A percentile compares a stretch with the other conserved stretches of the same genome.
Evolutionary conservation across 371 early-diverging fungal genomes (phyloP).

Genomic region (Syncephalastrum racemosum): DNA sequence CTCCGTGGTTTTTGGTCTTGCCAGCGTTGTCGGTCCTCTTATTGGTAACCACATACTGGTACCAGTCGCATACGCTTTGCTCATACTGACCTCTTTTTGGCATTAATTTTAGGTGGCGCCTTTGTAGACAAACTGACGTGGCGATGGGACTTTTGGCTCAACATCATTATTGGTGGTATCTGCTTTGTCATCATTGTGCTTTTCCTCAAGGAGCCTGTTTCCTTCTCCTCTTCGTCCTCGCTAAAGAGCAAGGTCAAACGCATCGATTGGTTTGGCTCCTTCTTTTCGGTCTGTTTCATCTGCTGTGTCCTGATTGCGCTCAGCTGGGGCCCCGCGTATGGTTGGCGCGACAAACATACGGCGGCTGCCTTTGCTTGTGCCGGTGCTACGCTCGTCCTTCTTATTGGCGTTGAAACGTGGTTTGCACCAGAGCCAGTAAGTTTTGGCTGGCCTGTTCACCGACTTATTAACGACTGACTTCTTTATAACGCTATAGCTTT

Average conservation of each 20-base stretch:
- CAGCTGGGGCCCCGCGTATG: conserved; percentile 40
- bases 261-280: conserved; percentile 57
- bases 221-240: conserved; percentile 36
- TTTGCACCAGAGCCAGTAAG: conserved; percentile 20
- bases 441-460: conserved; percentile 36
- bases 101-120: conserved; percentile 62
- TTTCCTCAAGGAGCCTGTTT: conserved; percentile 42
- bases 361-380: conserved; percentile 19
- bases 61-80: not conserved
- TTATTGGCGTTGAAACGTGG: conserved; percentile 19
- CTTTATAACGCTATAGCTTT: conserved; percentile 5
- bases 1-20: conserved; percentile 66
- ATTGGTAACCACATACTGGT: conserved; percentile 20
- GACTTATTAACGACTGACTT: conserved; percentile 23
- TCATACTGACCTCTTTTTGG: conserved; percentile 21
- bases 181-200: conserved; percentile 50
- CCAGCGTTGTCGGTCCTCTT: conserved; percentile 71
- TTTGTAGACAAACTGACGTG: conserved; percentile 64
- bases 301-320: conserved; percentile 51
- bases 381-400: conserved; percentile 11
- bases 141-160: conserved; percentile 78
- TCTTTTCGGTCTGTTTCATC: conserved; percentile 15
- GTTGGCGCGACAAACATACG: conserved; percentile 14
- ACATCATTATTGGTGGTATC: conserved; percentile 70
- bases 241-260: conserved; percentile 56